Evolutionary conservation across 371 early-diverging fungal genomes (phyloP).

Genomic region (Mortierella sp.): DNA sequence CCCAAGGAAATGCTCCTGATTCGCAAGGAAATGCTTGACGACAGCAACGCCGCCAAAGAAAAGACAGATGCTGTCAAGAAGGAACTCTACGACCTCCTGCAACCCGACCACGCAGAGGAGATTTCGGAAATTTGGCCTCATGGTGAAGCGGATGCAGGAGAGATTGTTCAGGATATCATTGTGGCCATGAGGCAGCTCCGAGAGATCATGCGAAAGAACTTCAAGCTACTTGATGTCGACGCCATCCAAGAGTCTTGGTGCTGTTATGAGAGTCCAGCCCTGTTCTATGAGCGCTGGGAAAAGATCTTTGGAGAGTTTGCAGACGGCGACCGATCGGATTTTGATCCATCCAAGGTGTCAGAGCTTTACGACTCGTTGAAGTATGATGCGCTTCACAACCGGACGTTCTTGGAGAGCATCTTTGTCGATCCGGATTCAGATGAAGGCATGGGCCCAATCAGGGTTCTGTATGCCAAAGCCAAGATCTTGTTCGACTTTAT

Average conservation of each 20-base stretch:
- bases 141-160: slow-evolving; percentile 69
- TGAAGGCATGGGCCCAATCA: slow-evolving; percentile 42
- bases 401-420: slow-evolving; percentile 80
- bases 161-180: slow-evolving; percentile 77
- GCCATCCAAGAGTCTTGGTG: slow-evolving; percentile 80
- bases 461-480: slow-evolving; percentile 82
- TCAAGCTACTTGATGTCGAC: slow-evolving; percentile 64
- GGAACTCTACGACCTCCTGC: slow-evolving; percentile 67
- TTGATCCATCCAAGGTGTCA: slow-evolving; percentile 91
- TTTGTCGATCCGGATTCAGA: slow-evolving; percentile 59
- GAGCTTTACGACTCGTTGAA: slow-evolving; percentile 96
- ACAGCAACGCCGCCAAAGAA: slow-evolving; percentile 94
- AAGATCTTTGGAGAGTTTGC: slow-evolving; percentile 92
- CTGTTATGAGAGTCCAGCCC: slow-evolving; percentile 77
- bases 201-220: slow-evolving; percentile 82
- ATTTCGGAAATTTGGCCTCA: slow-evolving; percentile 67
- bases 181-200: slow-evolving; percentile 74
- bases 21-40: slow-evolving; percentile 94
- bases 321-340: slow-evolving; percentile 65
- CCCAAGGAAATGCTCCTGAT: slow-evolving; percentile 72
- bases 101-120: slow-evolving; percentile 47
- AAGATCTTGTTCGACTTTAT: slow-evolving; percentile 93
- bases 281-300: slow-evolving; percentile 95
- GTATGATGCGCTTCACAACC: slow-evolving; percentile 95
- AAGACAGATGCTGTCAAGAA: slow-evolving; percentile 89